These are phyloP conservation scores for Laburnicola sp. DNA, from an alignment of 2,329 filamentous ascomycete species.

Conservation along the genomic window DNA sequence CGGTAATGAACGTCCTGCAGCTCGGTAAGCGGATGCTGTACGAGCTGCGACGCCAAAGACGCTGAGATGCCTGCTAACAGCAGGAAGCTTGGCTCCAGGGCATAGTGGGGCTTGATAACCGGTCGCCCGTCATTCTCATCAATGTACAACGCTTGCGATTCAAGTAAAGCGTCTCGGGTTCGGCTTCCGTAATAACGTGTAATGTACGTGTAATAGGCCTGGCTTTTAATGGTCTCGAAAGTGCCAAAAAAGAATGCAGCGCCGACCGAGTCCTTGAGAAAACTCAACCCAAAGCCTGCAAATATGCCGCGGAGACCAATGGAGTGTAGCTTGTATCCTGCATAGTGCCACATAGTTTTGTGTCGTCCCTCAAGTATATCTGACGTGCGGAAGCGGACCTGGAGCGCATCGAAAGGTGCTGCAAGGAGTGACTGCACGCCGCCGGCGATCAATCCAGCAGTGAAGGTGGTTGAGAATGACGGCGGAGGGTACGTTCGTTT, in stretches of 20 bases:
- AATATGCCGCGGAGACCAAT: constrained; percentile 74
- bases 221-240: constrained; percentile 76
- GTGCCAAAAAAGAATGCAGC: constrained; percentile 73
- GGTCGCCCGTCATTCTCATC: constrained; percentile 40
- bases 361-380: constrained; percentile 63
- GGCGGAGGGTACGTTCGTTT: constrained; percentile 73
- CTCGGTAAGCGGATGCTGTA: constrained; percentile 72
- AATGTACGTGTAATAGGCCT: constrained; percentile 72
- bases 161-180: constrained; percentile 35
- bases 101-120: constrained; percentile 72
- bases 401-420: constrained; percentile 74
- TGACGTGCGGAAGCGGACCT: constrained; percentile 69
- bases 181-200: constrained; percentile 64
- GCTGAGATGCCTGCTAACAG: constrained; percentile 69
- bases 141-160: constrained; percentile 23
- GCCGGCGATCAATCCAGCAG: constrained; percentile 71
- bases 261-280: constrained; percentile 70
- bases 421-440: constrained; percentile 71
- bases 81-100: constrained; percentile 73
- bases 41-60: constrained; percentile 67
- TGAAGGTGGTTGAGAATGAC: constrained; percentile 63
- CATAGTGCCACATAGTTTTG: constrained; percentile 73
- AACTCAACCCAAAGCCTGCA: constrained; percentile 70
- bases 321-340: constrained; percentile 66
- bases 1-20: constrained; percentile 75